Evolutionary conservation across 306 rosid species (phyloP).

Genomic region (Cyamopsis tetragonoloba): DNA sequence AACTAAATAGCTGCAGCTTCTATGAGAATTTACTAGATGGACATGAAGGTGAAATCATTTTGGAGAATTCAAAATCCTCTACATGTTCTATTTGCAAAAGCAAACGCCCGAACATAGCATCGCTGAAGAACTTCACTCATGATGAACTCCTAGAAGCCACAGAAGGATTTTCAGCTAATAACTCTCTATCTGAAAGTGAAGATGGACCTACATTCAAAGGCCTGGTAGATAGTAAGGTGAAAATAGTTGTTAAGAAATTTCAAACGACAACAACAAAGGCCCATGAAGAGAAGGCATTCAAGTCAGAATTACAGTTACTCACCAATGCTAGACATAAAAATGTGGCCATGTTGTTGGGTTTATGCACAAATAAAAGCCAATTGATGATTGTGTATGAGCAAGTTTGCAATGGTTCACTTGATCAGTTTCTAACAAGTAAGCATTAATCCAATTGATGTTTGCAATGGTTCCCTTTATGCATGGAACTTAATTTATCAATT

Average conservation of each 20-base stretch:
- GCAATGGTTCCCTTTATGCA: background rate
- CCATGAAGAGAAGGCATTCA: constrained; percentile 53
- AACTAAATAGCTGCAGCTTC: constrained; percentile 19
- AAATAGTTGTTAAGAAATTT: constrained; percentile 68
- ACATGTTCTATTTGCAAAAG: constrained; percentile 55
- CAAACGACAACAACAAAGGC: constrained; percentile 38
- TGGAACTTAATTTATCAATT: background rate
- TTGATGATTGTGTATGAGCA: constrained; percentile 64
- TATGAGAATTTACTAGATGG: constrained; percentile 23
- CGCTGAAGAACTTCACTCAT: constrained; percentile 51
- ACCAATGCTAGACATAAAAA: constrained; percentile 62
- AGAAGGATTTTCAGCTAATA: constrained; percentile 45
- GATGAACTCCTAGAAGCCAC: constrained; percentile 60
- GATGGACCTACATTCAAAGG: constrained; percentile 65
- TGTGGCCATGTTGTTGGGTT: constrained; percentile 71
- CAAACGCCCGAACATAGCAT: constrained; percentile 43
- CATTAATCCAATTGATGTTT: background rate
- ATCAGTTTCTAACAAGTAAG: constrained; percentile 68
- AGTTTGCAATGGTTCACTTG: constrained; percentile 75
- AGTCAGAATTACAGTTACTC: constrained; percentile 51
- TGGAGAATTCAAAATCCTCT: constrained; percentile 27
- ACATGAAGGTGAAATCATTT: background rate
- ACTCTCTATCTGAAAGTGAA: constrained; percentile 51
- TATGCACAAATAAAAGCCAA: constrained; percentile 44
- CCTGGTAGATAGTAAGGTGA: constrained; percentile 35